phyloP scores from a whole-genome alignment of 257 asterid species.

The Asclepias syriaca region DNA sequence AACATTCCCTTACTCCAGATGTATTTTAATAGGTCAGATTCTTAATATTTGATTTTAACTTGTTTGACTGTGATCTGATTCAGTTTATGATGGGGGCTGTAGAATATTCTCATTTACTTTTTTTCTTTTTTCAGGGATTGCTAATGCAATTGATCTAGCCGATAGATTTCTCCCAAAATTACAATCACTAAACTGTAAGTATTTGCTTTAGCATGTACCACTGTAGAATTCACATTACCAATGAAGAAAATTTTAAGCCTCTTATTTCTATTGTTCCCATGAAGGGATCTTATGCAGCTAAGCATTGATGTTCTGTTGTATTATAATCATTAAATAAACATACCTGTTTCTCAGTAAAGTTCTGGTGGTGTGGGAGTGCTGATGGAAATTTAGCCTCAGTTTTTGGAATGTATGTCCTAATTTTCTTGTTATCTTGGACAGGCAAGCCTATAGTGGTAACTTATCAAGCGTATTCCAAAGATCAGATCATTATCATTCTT shows the following conservation, averaged over 20 bases:
- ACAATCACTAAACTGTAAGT: slow-evolving; percentile 83
- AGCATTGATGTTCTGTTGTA: neutral
- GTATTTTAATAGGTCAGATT: slow-evolving; percentile 73
- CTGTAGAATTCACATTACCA: neutral
- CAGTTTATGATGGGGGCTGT: neutral
- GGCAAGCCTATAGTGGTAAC: slow-evolving; percentile 94
- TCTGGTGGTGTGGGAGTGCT: slow-evolving; percentile 2
- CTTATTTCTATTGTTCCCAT: neutral
- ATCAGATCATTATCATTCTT: slow-evolving; percentile 76
- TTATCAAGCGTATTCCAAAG: slow-evolving; percentile 87
- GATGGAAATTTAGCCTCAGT: slow-evolving; percentile 1
- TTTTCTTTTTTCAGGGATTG: slow-evolving; percentile 63
- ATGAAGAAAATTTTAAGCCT: neutral
- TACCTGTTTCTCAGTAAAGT: no score
- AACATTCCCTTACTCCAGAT: slow-evolving; percentile 78
- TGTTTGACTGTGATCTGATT: neutral
- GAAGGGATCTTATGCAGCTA: neutral
- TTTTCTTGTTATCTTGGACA: slow-evolving; percentile 24
- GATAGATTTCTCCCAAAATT: slow-evolving; percentile 92
- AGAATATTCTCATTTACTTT: slow-evolving; percentile 20
- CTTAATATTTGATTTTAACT: neutral
- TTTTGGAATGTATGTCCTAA: slow-evolving; percentile 7
- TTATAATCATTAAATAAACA: neutral
- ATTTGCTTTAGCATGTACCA: slow-evolving; percentile 11
- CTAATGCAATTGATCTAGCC: slow-evolving; percentile 95